phyloP scores from a whole-genome alignment of 1,284 basidiomycete species.

The Pulchroboletus neoregius region DNA sequence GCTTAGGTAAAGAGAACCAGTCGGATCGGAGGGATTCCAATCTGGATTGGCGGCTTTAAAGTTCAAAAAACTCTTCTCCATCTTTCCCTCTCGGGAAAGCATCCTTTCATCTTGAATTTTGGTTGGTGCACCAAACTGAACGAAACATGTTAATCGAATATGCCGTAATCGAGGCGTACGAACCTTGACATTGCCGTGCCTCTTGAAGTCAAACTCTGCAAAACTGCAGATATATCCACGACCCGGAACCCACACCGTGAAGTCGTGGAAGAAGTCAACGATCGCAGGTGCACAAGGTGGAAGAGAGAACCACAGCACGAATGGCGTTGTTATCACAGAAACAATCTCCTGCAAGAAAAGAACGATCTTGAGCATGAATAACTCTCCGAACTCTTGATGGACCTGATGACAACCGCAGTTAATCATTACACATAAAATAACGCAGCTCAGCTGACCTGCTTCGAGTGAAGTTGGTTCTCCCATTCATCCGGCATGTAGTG shows the following conservation, averaged over 20 bases:
- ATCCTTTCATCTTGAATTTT: conserved; percentile 65
- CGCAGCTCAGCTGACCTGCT: conserved; percentile 51
- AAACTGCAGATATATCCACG: conserved; percentile 97
- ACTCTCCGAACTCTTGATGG: conserved; percentile 82
- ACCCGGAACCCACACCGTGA: conserved; percentile 94
- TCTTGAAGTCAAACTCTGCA: conserved; percentile 95
- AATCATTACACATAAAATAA: neutral
- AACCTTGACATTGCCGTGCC: conserved; percentile 85
- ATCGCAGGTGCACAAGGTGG: conserved; percentile 85
- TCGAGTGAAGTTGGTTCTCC: conserved; percentile 87
- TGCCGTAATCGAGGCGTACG: conserved; percentile 15
- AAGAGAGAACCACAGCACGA: conserved; percentile 90
- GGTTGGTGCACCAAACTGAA: conserved; percentile 74
- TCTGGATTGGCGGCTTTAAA: conserved; percentile 96
- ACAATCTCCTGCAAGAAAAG: conserved; percentile 87
- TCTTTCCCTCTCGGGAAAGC: conserved; percentile 88
- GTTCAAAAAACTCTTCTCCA: conserved; percentile 97
- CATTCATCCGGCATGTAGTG: conserved; percentile 95
- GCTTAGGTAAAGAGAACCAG: conserved; percentile 80
- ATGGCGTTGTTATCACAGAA: conserved; percentile 90
- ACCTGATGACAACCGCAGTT: conserved; percentile 46
- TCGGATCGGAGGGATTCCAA: conserved; percentile 87
- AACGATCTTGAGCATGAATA: conserved; percentile 85
- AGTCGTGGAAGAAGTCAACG: conserved; percentile 95
- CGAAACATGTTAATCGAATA: conserved; percentile 3